A percentile compares a stretch with the other conserved stretches of the same genome.
These are phyloP conservation scores for Suillus spraguei DNA, from an alignment of 768 basidiomycete species.

Conservation along the genomic window DNA sequence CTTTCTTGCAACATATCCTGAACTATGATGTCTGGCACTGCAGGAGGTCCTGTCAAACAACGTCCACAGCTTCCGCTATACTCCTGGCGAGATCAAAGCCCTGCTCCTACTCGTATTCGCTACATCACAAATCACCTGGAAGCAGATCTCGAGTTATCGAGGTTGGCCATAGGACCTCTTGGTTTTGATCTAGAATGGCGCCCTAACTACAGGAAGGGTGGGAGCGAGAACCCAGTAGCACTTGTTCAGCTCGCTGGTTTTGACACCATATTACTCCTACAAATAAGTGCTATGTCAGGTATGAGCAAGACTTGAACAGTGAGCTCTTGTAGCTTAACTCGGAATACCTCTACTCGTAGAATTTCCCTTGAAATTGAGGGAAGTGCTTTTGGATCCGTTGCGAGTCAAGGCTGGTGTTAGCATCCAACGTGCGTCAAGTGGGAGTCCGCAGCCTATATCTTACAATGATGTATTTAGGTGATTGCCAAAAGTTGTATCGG, in stretches of 20 bases:
- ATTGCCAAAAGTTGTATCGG: constrained; percentile 64
- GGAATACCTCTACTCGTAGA: constrained; percentile 36
- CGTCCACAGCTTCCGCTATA: constrained; percentile 20
- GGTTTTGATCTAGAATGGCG: constrained; percentile 87
- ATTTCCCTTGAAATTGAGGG: constrained; percentile 53
- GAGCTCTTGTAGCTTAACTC: background rate
- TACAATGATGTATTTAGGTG: constrained; percentile 45
- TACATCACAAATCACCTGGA: constrained; percentile 37
- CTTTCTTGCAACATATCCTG: background rate
- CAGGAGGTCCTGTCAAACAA: background rate
- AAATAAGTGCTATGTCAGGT: constrained; percentile 62
- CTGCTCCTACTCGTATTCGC: constrained; percentile 22
- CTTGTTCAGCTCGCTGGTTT: constrained; percentile 71
- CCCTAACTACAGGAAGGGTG: constrained; percentile 57
- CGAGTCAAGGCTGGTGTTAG: constrained; percentile 72
- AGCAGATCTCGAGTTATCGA: constrained; percentile 25
- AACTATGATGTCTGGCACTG: background rate
- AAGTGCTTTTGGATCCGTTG: constrained; percentile 53
- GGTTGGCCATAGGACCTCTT: constrained; percentile 31
- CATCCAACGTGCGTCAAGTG: constrained; percentile 57
- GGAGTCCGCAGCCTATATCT: constrained; percentile 7
- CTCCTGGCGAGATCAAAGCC: constrained; percentile 21
- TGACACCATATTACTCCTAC: constrained; percentile 60
- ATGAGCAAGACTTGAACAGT: constrained; percentile 12
- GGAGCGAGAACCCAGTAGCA: constrained; percentile 65